Conservation (phyloP, 2,329 filamentous ascomycete genomes). For the Botryotinia narcissicola region DNA sequence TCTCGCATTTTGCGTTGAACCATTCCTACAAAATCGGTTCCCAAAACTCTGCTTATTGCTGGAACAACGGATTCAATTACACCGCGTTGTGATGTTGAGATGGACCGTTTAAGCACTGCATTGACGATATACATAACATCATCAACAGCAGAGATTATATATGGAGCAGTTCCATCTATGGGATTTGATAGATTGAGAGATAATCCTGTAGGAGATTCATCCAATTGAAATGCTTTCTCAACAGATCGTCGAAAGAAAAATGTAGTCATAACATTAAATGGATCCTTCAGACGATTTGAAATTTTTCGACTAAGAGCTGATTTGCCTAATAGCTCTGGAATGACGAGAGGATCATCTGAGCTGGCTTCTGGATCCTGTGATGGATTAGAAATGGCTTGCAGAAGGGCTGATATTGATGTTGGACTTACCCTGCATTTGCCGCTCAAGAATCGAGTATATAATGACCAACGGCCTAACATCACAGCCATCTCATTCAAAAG, state of each 20-base stretch:
- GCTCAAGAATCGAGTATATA: conserved; percentile 86
- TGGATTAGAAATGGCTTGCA: conserved; percentile 37
- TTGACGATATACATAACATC: conserved; percentile 99
- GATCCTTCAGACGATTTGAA: conserved; percentile 66
- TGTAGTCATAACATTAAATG: conserved; percentile 89
- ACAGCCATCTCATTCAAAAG: conserved; percentile 83
- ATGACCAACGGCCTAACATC: conserved; percentile 90
- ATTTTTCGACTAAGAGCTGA: conserved; percentile 82
- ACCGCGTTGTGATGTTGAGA: conserved; percentile 79
- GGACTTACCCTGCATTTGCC: conserved; percentile 74
- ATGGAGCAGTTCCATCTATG: conserved; percentile 76
- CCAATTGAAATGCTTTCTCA: conserved; percentile 95
- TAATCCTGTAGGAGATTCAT: conserved; percentile 79
- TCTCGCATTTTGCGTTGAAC: conserved; percentile 97
- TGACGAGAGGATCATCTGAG: conserved; percentile 55
- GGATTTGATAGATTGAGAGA: conserved; percentile 71
- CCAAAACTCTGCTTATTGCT: conserved; percentile 74
- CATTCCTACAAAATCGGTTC: conserved; percentile 92
- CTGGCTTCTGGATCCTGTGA: conserved; percentile 51
- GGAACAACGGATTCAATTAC: conserved; percentile 77
- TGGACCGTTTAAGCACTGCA: conserved; percentile 79
- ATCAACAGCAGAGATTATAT: conserved; percentile 92
- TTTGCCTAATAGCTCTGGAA: conserved; percentile 73
- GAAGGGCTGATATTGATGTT: conserved; percentile 24
- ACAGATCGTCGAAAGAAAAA: conserved; percentile 97